These are phyloP conservation scores for Penicillium verrucosum DNA, from an alignment of 2,329 filamentous ascomycete genomes.

Conservation along the genomic window DNA sequence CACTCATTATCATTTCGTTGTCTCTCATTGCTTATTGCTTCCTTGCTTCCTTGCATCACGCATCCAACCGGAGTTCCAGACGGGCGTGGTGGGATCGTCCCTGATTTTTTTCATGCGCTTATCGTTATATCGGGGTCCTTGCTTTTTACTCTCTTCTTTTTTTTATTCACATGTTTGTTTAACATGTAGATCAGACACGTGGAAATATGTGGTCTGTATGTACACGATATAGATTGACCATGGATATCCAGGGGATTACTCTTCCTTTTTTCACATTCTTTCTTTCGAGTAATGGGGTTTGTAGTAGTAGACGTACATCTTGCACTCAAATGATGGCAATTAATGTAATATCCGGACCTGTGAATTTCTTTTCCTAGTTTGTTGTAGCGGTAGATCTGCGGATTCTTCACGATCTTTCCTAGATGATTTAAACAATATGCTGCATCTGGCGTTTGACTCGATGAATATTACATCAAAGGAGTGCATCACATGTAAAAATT, in stretches of 20 bases:
- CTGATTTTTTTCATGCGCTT: not conserved
- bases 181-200: constrained; percentile 1
- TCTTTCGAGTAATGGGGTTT: not conserved
- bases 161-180: not conserved
- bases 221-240: constrained; percentile 3
- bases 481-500: too few species aligned
- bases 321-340: not conserved
- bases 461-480: too few species aligned
- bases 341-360: too few species aligned
- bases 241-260: not conserved
- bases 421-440: too few species aligned
- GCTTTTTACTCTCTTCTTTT: not conserved
- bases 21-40: not conserved
- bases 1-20: constrained; percentile 1
- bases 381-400: too few species aligned
- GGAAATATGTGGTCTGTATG: constrained; percentile 1
- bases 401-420: too few species aligned
- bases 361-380: too few species aligned
- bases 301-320: not conserved
- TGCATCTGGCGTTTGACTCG: too few species aligned
- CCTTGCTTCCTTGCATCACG: constrained; percentile 21
- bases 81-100: constrained; percentile 20
- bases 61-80: constrained; percentile 30
- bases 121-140: constrained; percentile 9
- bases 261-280: not conserved